phyloP scores from a whole-genome alignment of 371 early-diverging fungal genomes.

The Actinomortierella wolfii region DNA sequence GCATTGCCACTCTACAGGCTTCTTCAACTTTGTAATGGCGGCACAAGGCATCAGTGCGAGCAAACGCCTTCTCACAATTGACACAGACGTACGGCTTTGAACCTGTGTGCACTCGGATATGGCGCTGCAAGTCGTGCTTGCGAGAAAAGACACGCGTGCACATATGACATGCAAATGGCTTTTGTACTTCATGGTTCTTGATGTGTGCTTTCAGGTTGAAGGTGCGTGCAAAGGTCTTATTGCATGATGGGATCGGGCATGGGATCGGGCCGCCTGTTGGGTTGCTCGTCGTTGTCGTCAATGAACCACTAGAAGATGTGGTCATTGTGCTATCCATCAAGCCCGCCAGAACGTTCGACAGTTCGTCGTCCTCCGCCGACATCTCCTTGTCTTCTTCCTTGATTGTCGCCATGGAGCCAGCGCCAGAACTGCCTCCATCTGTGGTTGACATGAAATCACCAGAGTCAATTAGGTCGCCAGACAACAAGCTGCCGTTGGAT shows the following conservation, averaged over 20 bases:
- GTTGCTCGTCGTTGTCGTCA: slow-evolving; percentile 4
- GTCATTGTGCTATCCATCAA: background rate
- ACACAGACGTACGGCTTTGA: slow-evolving; percentile 65
- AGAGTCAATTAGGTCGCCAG: slow-evolving; percentile 9
- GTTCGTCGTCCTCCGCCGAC: background rate
- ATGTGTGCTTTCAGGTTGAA: slow-evolving; percentile 42
- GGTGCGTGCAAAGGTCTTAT: slow-evolving; percentile 31
- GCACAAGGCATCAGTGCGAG: slow-evolving; percentile 70
- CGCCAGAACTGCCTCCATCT: no score
- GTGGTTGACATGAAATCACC: no score
- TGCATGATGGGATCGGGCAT: slow-evolving; percentile 35
- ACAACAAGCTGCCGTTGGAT: slow-evolving; percentile 7
- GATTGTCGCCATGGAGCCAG: background rate
- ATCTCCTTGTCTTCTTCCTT: slow-evolving; percentile 12
- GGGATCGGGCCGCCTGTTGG: slow-evolving; percentile 30
- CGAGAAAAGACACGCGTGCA: slow-evolving; percentile 59
- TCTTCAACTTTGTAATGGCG: slow-evolving; percentile 67
- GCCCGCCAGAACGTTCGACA: background rate
- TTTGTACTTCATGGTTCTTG: slow-evolving; percentile 30
- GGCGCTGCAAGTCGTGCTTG: slow-evolving; percentile 72
- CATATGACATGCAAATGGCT: slow-evolving; percentile 42
- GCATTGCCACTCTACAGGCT: slow-evolving; percentile 40
- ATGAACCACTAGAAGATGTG: background rate
- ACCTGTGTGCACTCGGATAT: slow-evolving; percentile 70
- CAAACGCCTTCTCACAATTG: slow-evolving; percentile 68